phyloP scores from a whole-genome alignment of 768 basidiomycete species.

The Plicaturopsis crispa region DNA sequence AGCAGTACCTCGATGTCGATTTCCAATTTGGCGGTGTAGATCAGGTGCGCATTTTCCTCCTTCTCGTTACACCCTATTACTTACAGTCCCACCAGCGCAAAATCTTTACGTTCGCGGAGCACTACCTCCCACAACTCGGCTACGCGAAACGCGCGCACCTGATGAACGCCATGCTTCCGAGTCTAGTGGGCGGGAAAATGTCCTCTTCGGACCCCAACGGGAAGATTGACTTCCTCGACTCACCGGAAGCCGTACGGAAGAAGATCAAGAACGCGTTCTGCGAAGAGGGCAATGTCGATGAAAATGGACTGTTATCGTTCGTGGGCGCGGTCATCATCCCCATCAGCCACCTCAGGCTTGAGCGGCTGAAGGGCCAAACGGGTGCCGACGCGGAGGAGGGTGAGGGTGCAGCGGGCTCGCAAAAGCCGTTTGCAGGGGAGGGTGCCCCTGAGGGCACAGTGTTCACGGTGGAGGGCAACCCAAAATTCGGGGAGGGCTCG shows the following conservation, averaged over 20 bases:
- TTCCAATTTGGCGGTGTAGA: slow-evolving; percentile 99
- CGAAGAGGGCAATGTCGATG: slow-evolving; percentile 82
- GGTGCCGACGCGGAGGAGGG: slow-evolving; percentile 32
- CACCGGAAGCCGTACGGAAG: slow-evolving; percentile 72
- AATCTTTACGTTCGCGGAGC: slow-evolving; percentile 97
- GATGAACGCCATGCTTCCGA: slow-evolving; percentile 98
- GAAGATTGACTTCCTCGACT: slow-evolving; percentile 96
- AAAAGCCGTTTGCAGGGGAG: slow-evolving; percentile 55
- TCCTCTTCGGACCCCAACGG: slow-evolving; percentile 96
- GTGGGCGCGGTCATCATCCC: slow-evolving; percentile 84
- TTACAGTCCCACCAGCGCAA: slow-evolving; percentile 58
- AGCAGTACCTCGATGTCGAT: slow-evolving; percentile 91
- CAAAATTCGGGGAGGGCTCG: slow-evolving; percentile 70
- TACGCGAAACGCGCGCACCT: slow-evolving; percentile 93
- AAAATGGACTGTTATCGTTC: slow-evolving; percentile 87
- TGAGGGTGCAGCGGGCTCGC: slow-evolving; percentile 39
- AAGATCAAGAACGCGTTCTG: slow-evolving; percentile 93
- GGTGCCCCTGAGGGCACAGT: slow-evolving; percentile 78
- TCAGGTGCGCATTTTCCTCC: slow-evolving; percentile 50
- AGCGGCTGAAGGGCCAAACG: slow-evolving; percentile 40
- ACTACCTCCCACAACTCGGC: slow-evolving; percentile 89
- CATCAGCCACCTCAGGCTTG: slow-evolving; percentile 67
- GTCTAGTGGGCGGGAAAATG: slow-evolving; percentile 94
- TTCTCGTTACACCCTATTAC: background rate
- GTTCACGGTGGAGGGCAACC: slow-evolving; percentile 71